phyloP scores from a whole-genome alignment of 2,329 filamentous ascomycete genomes.

The Knufia fluminis region DNA sequence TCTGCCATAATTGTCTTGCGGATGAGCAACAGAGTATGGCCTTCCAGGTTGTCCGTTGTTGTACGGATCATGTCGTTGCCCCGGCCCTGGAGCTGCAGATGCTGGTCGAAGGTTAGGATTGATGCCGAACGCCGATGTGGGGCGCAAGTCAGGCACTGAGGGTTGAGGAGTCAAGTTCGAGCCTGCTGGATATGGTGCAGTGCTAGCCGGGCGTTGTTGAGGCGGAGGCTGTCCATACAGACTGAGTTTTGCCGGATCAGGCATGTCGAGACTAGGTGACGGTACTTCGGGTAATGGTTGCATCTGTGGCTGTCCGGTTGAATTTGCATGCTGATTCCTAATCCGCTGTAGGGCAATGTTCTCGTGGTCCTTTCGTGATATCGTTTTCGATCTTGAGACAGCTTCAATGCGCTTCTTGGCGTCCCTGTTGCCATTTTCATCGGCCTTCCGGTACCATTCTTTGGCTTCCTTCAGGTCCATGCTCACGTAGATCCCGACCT shows the following conservation, averaged over 20 bases:
- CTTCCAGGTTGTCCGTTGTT: conserved; percentile 13
- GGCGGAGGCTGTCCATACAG: conserved; percentile 25
- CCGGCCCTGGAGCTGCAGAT: conserved; percentile 23
- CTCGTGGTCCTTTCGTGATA: conserved; percentile 88
- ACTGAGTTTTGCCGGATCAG: conserved; percentile 38
- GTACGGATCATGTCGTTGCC: conserved; percentile 19
- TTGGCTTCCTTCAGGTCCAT: conserved; percentile 73
- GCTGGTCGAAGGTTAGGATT: conserved; percentile 40
- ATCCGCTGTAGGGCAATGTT: conserved; percentile 81
- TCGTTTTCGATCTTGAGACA: conserved; percentile 68
- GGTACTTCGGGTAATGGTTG: conserved; percentile 30
- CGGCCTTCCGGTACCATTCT: conserved; percentile 83
- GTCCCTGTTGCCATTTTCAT: conserved; percentile 85
- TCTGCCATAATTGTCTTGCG: conserved; percentile 3
- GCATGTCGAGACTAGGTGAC: conserved; percentile 36
- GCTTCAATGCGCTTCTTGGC: conserved; percentile 73
- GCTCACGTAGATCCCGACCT: conserved; percentile 88
- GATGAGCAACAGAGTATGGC: conserved; percentile 13
- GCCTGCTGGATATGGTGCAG: conserved; percentile 36
- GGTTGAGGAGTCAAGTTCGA: conserved; percentile 22
- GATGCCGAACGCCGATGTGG: conserved; percentile 40
- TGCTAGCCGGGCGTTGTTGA: conserved; percentile 15
- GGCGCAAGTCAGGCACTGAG: conserved; percentile 31
- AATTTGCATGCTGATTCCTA: conserved; percentile 62
- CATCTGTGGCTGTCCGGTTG: conserved; percentile 32